phyloP scores from a whole-genome alignment of 192 early-diverging fungal genomes.

The Tieghemiomyces parasiticus region DNA sequence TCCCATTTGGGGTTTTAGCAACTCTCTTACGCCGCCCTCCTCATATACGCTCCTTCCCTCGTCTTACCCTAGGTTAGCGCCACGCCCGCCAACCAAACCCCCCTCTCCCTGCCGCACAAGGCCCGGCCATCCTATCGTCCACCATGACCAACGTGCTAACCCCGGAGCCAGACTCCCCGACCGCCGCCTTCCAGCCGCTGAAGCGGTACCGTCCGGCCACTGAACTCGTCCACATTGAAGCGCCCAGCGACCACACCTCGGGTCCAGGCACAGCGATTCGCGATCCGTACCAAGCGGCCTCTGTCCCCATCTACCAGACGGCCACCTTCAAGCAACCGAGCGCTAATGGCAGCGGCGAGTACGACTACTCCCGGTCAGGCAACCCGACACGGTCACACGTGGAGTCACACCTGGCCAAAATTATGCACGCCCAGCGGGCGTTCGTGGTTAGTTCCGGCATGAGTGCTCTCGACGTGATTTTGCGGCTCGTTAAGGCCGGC shows the following conservation, averaged over 20 bases:
- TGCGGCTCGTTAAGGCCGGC: conserved; percentile 69
- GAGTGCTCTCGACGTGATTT: conserved; percentile 85
- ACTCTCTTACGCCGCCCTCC: too few relatives aligned
- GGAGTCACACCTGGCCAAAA: conserved; percentile 84
- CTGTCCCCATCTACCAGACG: conserved; percentile 94
- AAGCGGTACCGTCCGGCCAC: conserved; percentile 54
- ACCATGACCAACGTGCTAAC: conserved; percentile 5
- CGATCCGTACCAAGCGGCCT: conserved; percentile 81
- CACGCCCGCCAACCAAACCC: not conserved
- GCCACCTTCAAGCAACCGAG: conserved; percentile 91
- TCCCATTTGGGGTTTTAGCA: too few relatives aligned
- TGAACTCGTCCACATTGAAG: conserved; percentile 59
- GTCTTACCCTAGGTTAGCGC: not conserved
- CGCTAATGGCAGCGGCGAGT: conserved; percentile 72
- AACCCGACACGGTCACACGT: conserved; percentile 94
- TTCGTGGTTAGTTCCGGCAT: conserved; percentile 86
- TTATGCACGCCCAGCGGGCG: conserved; percentile 77
- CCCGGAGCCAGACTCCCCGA: conserved; percentile 11
- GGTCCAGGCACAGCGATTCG: conserved; percentile 23
- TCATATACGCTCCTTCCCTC: not conserved
- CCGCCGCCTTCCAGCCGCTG: conserved; percentile 11
- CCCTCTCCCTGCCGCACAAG: not conserved
- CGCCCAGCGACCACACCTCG: conserved; percentile 25
- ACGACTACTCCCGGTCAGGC: conserved; percentile 91
- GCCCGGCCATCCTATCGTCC: not conserved